These are phyloP conservation scores for Salix koriyanagi DNA, from an alignment of 345 rosid species.

Conservation along the genomic window DNA sequence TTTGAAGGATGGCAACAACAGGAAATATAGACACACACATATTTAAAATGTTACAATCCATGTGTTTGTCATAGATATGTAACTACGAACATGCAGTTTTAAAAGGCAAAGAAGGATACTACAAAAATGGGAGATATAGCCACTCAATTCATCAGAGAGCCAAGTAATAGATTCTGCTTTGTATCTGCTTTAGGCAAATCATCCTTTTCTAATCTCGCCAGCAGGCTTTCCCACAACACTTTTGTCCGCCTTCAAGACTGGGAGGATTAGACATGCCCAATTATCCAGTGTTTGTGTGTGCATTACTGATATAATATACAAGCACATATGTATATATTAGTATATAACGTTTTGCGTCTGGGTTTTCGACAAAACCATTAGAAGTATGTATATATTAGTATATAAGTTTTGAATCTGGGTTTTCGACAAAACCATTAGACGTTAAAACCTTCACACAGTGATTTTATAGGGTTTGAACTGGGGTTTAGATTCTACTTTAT, in stretches of 20 bases:
- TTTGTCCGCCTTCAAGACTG: neutral
- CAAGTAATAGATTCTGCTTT: neutral
- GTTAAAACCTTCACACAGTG: neutral
- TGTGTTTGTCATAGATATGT: neutral
- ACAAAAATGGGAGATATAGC: neutral
- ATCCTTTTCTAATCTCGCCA: neutral
- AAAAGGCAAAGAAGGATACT: neutral
- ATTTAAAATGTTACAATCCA: neutral
- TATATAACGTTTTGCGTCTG: neutral
- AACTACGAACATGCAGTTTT: neutral
- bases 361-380: neutral
- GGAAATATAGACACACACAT: neutral
- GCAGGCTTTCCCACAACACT: neutral
- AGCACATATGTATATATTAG: neutral
- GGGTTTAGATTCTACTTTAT: neutral
- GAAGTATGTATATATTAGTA: neutral
- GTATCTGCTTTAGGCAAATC: neutral
- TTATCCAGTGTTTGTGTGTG: neutral
- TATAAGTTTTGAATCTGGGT: neutral
- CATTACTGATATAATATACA: neutral
- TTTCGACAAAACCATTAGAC: neutral
- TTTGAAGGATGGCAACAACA: neutral
- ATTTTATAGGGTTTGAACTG: neutral
- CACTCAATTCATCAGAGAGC: neutral
- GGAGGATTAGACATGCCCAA: neutral